Evolutionary conservation across 768 basidiomycete genomes (phyloP).

Genomic region (Mycena vulgaris): DNA sequence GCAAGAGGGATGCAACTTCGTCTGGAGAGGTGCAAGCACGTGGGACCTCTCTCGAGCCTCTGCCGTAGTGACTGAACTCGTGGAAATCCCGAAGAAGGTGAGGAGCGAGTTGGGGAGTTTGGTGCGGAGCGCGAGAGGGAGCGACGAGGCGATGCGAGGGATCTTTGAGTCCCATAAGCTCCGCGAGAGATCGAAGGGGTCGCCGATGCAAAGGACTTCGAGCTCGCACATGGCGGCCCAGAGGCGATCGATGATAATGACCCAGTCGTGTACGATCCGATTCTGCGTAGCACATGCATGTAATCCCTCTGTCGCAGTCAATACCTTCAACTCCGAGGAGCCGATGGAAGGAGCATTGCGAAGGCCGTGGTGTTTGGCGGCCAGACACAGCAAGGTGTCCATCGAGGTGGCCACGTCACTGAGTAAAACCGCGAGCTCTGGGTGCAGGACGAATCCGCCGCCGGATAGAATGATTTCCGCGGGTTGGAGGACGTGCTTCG

Average conservation of each 20-base stretch:
- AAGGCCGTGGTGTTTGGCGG: background rate
- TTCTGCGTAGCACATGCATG: background rate
- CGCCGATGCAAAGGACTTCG: background rate
- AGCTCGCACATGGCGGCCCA: background rate
- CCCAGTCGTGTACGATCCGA: background rate
- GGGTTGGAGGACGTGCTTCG: background rate
- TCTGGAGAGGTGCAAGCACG: no score
- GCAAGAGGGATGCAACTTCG: no score
- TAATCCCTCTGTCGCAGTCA: background rate
- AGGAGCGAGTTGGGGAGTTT: background rate
- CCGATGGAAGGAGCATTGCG: background rate
- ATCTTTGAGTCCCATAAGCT: background rate
- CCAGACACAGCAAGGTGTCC: background rate
- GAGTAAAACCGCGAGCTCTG: background rate
- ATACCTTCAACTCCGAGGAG: background rate
- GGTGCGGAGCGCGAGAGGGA: background rate
- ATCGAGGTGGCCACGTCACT: background rate
- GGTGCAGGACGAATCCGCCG: background rate
- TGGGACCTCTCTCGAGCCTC: no score
- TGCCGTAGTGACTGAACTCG: no score
- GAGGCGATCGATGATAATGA: background rate
- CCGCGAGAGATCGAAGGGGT: background rate
- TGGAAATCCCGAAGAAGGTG: background rate
- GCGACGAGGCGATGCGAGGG: background rate
- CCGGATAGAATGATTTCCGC: background rate